Evolutionary conservation across 495 filamentous ascomycete species (phyloP).

Genomic region (Hypomontagnella submonticulosa): DNA sequence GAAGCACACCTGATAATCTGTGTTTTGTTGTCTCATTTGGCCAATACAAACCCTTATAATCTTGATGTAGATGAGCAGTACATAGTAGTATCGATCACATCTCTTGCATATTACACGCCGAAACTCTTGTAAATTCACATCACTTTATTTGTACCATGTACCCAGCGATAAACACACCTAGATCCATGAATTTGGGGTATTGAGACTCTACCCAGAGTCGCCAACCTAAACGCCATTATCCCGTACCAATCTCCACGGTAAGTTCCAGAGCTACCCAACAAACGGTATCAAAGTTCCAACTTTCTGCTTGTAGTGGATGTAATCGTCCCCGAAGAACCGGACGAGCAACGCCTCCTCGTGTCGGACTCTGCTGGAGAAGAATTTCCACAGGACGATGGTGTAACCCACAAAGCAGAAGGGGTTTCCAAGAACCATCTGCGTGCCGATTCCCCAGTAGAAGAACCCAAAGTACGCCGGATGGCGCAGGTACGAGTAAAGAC

Average conservation of each 20-base stretch:
- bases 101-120: too few relatives aligned
- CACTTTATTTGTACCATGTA: too few relatives aligned
- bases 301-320: conserved; percentile 73
- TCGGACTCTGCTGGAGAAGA: conserved; percentile 79
- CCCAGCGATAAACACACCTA: neutral
- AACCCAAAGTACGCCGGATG: conserved; percentile 98
- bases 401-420: conserved; percentile 78
- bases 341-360: conserved; percentile 83
- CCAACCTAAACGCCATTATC: conserved; percentile 27
- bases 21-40: too few relatives aligned
- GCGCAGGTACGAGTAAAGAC: conserved; percentile 70
- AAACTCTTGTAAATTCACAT: too few relatives aligned
- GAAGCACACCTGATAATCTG: too few relatives aligned
- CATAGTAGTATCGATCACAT: too few relatives aligned
- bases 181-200: conserved; percentile 12
- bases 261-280: conserved; percentile 49
- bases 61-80: too few relatives aligned
- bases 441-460: conserved; percentile 98
- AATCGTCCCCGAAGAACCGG: conserved; percentile 86
- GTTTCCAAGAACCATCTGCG: conserved; percentile 91
- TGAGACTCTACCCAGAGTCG: conserved; percentile 16
- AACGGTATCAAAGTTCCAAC: conserved; percentile 81
- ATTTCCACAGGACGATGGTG: conserved; percentile 79
- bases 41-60: too few relatives aligned
- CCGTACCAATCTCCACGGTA: neutral